Base-by-base conservation (phyloP, 140 eudicot genomes). In the Flaveria floridana region DNA sequence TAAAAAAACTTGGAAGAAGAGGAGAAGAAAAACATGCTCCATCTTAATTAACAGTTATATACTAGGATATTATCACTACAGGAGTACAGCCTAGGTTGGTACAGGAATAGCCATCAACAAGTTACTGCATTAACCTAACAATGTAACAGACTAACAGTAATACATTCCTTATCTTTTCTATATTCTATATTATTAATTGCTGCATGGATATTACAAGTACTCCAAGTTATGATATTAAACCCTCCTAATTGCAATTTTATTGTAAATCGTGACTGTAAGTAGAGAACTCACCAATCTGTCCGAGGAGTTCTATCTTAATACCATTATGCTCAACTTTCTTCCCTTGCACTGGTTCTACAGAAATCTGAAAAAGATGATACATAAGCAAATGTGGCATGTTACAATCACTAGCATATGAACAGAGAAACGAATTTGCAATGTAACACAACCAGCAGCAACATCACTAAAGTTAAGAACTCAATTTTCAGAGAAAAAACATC, bases 251-350 rank as follows among this genome's bases (percentile, higher is more conserved):
- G 4, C 65, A 46, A 19, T 2, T 48, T 20, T 28, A 6, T 67
- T 10, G 41, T 34, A 34, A 34, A 34, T 34, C 4, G 21, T 14
- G 15, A 68, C 0, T 34, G 23, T 20, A 75, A 61, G 64, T 37
- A 75, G 47, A 63, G 50, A 73, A 68, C 89, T 75, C 74, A 90
- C 99, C 99, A 70, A 94, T 94, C 85, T 94, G 99, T 42, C 98
- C 98, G 47, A 92, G 96, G 75, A 93, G 98, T 88, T 93, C 98
- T 67, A 89, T 75, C 80, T 93, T 93, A 28, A 90, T 93, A 56
- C 98, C 98, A 77, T 93, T 93, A 84, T 93, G 98, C 74, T 93
- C 98, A 75, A 93, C 95, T 84, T 93, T 93, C 84, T 93, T 93
- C 76, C 98, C 98, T 85, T 89, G 89, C 73, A 88, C 85, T 72